Conservation (phyloP, 805 yeast genomes). For the Candida koratica region DNA sequence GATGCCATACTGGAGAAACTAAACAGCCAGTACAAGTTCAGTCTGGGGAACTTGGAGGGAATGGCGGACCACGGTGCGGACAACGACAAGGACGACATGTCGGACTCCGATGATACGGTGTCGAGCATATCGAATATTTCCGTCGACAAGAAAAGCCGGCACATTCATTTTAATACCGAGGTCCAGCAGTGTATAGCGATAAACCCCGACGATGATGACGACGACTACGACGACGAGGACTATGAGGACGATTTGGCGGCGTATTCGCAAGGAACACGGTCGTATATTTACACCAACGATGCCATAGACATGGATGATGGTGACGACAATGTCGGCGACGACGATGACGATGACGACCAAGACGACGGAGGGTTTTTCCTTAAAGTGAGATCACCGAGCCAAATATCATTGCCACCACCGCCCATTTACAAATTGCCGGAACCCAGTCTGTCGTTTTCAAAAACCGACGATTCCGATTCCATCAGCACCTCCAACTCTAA, state of each 20-base stretch:
- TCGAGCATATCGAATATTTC: slow-evolving; percentile 6
- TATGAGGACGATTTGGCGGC: slow-evolving; percentile 20
- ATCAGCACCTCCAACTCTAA: slow-evolving; percentile 28
- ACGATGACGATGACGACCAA: slow-evolving; percentile 46
- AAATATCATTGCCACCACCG: slow-evolving; percentile 25
- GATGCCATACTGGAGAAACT: slow-evolving; percentile 42
- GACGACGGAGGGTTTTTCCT: slow-evolving; percentile 70
- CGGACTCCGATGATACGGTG: background rate
- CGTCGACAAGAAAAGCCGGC: slow-evolving; percentile 42
- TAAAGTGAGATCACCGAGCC: slow-evolving; percentile 44
- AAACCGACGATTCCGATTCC: slow-evolving; percentile 27
- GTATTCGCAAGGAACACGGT: slow-evolving; percentile 12
- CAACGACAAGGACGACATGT: background rate
- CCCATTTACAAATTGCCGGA: slow-evolving; percentile 1
- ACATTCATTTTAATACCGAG: slow-evolving; percentile 87
- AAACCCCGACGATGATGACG: slow-evolving; percentile 40
- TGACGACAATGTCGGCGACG: slow-evolving; percentile 23
- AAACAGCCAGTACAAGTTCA: slow-evolving; percentile 35
- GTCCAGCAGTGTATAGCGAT: slow-evolving; percentile 93
- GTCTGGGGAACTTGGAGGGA: slow-evolving; percentile 13
- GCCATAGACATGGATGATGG: slow-evolving; percentile 16
- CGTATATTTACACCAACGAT: slow-evolving; percentile 14
- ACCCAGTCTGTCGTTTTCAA: slow-evolving; percentile 11
- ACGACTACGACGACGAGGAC: slow-evolving; percentile 17
- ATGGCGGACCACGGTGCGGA: background rate